Conservation (phyloP, 176 grass and related monocot genomes). For the Pharus latifolius region DNA sequence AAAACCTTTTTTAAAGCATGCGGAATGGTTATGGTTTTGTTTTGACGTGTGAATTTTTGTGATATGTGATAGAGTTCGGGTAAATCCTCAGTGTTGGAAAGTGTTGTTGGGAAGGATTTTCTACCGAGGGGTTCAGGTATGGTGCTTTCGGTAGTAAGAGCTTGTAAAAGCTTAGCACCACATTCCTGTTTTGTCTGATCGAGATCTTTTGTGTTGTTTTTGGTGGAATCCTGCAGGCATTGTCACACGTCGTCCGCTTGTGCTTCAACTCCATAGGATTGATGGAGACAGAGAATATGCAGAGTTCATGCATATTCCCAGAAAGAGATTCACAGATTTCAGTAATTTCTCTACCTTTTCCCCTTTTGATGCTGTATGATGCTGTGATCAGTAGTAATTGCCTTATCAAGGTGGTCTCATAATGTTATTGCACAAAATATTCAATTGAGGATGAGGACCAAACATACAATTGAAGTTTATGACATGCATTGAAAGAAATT, state of each 20-base stretch:
- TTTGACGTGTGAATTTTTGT: constrained; percentile 17
- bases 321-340: constrained; percentile 93
- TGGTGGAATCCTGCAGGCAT: constrained; percentile 52
- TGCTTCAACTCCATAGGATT: constrained; percentile 90
- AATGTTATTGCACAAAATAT: not conserved
- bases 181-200: not conserved
- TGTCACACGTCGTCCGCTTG: constrained; percentile 86
- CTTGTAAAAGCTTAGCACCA: not conserved
- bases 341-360: constrained; percentile 26
- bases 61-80: constrained; percentile 61
- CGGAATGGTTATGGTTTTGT: not conserved
- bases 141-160: not conserved
- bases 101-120: constrained; percentile 96
- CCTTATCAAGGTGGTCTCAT: not conserved
- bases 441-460: not conserved
- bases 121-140: constrained; percentile 94
- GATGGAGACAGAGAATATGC: constrained; percentile 87
- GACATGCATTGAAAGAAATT: not conserved
- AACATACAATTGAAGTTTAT: not conserved
- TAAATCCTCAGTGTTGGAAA: constrained; percentile 97
- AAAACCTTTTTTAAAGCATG: not conserved
- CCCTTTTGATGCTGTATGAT: not conserved
- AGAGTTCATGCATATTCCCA: constrained; percentile 94
- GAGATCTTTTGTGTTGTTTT: not conserved
- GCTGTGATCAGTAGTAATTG: not conserved